Evolutionary conservation across 768 basidiomycete species (phyloP), one percentile per base, ranked within the genome.

Genomic region (Hemileccinum rubropunctum): DNA sequence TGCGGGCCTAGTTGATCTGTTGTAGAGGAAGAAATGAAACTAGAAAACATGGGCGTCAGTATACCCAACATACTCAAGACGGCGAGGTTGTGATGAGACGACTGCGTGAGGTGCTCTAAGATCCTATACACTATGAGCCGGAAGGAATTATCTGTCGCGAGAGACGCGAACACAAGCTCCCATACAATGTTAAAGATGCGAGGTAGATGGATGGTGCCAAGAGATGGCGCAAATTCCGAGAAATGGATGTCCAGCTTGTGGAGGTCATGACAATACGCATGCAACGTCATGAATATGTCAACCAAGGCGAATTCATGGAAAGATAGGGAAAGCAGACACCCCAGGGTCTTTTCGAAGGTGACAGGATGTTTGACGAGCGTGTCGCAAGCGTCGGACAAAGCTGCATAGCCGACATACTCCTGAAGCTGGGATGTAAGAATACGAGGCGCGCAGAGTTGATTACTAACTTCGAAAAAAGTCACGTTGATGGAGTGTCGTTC

Each of bases 61-160:
- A 90, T 66, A 7, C 79, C 79, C 14, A 83, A 63, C 54, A 73
- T 80, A 58, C 80, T 82, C 39, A 92, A 69, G 10, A 86, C 68
- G 10, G 81, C 84, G 18, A 82, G 81, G 59, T 91, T 91, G 32
- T 84, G 73, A 64, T 91, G 90, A 50, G 74, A 82, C 27, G 76
- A 71, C 7, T 71, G 71, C 5, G 80, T 76, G 3, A 91, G 71
- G 3, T 78, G 71, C 51, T 91, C 90, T 45, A 89, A 67, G 11
- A 87, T 64, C 58, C 78, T 84, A 63, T 78, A 78, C 8, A 82
- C 63, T 18, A 75, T 72, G 50, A 81, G 79, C 11, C 83, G 78
- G 56, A 83, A 66, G 15, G 68, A 57, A 1, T 58, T 41, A 47
- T 77, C 73, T 26, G 69, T 66, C 32, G 64, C 52, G 32, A 63